Evolutionary conservation across 2,329 filamentous ascomycete genomes (phyloP).

Genomic region (Pseudogymnoascus sp.): DNA sequence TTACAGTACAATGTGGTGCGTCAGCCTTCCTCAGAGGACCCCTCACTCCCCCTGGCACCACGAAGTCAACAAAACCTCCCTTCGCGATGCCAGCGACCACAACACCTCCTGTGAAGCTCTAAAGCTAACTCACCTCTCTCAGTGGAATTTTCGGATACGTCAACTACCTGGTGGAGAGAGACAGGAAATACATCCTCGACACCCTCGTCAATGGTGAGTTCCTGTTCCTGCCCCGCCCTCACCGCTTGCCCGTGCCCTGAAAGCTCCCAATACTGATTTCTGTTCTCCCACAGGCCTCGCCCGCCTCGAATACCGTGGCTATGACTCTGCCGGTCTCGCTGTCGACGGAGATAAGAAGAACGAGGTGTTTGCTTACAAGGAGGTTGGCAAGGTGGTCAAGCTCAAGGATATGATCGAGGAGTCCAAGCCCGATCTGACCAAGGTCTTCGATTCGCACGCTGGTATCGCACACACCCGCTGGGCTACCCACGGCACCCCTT

Average conservation of each 20-base stretch:
- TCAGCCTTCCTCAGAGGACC: not conserved
- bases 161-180: conserved; percentile 98
- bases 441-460: conserved; percentile 95
- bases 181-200: conserved; percentile 90
- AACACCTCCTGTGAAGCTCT: not conserved
- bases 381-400: conserved; percentile 98
- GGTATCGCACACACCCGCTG: conserved; percentile 98
- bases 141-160: conserved; percentile 98
- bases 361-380: conserved; percentile 94
- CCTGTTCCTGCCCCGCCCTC: conserved; percentile 16
- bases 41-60: not conserved
- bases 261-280: not conserved
- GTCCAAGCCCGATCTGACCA: conserved; percentile 73
- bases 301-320: conserved; percentile 95
- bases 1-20: not conserved
- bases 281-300: conserved; percentile 58
- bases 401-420: conserved; percentile 86
- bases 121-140: conserved; percentile 14
- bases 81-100: not conserved
- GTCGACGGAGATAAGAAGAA: conserved; percentile 98
- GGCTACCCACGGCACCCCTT: conserved; percentile 95
- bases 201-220: conserved; percentile 87
- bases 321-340: conserved; percentile 93
- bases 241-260: conserved; percentile 10
- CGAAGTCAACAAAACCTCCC: not conserved